phyloP scores from a whole-genome alignment of 257 asterid genomes.

The Lycium ferocissimum region DNA sequence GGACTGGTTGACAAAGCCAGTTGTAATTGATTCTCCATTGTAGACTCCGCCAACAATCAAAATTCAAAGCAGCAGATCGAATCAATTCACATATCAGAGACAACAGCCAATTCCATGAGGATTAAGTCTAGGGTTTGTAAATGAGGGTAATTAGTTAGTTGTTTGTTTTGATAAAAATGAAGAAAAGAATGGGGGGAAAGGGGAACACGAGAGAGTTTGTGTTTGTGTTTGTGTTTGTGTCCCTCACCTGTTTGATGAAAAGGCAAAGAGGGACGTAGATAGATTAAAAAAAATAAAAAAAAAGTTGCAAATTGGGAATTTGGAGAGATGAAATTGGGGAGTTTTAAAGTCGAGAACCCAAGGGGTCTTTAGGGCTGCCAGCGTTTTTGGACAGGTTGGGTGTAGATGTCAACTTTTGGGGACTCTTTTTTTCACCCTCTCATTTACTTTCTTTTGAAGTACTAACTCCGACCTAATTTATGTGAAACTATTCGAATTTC shows the following conservation, averaged over 20 bases:
- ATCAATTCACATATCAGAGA: conserved; percentile 24
- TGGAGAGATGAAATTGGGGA: no score
- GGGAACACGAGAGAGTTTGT: not conserved
- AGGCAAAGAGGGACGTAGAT: not conserved
- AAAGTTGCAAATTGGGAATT: no score
- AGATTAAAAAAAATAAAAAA: not conserved
- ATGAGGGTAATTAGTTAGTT: no score
- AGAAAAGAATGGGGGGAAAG: not conserved
- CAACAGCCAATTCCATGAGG: not conserved
- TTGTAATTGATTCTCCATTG: conserved; percentile 52
- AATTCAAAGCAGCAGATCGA: conserved; percentile 17
- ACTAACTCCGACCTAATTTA: no score
- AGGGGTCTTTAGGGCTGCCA: no score
- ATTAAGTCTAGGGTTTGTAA: conserved; percentile 23
- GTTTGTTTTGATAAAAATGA: not conserved
- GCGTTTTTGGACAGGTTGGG: no score
- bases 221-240: not conserved
- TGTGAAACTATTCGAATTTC: no score
- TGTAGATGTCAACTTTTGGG: no score
- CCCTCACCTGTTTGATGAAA: conserved; percentile 7
- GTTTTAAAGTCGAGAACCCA: no score
- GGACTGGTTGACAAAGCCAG: conserved; percentile 43
- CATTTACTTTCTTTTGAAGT: no score
- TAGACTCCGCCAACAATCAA: conserved; percentile 5
- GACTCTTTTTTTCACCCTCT: no score